phyloP scores from a whole-genome alignment of 1,139 yeast species.

The Blastobotrys aristatus region DNA sequence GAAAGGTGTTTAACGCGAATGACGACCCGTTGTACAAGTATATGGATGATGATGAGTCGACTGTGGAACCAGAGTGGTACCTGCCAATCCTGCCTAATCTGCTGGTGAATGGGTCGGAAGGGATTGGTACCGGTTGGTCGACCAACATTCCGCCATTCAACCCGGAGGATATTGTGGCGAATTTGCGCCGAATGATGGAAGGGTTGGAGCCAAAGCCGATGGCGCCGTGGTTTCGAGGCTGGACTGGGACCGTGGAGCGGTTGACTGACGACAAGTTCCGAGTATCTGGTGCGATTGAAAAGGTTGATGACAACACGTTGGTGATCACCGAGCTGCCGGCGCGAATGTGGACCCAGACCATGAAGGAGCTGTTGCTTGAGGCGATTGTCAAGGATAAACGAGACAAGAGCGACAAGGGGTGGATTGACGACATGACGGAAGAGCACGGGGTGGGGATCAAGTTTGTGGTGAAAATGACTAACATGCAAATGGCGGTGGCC shows the following conservation, averaged over 20 bases:
- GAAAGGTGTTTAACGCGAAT: slow-evolving; percentile 67
- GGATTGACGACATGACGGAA: slow-evolving; percentile 95
- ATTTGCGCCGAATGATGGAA: slow-evolving; percentile 66
- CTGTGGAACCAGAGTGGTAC: slow-evolving; percentile 96
- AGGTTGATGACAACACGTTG: slow-evolving; percentile 69
- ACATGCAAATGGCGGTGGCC: slow-evolving; percentile 81
- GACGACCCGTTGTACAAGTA: slow-evolving; percentile 78
- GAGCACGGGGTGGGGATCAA: slow-evolving; percentile 81
- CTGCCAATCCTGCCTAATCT: slow-evolving; percentile 90
- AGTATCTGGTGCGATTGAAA: slow-evolving; percentile 75
- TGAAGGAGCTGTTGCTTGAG: slow-evolving; percentile 75
- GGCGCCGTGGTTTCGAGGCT: slow-evolving; percentile 94
- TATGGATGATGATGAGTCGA: slow-evolving; percentile 86
- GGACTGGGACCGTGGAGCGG: slow-evolving; percentile 79
- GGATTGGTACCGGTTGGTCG: slow-evolving; percentile 99
- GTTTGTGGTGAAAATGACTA: slow-evolving; percentile 68
- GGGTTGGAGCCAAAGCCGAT: slow-evolving; percentile 68
- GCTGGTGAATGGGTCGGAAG: slow-evolving; percentile 93
- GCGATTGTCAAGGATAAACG: slow-evolving; percentile 44
- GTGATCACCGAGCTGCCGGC: slow-evolving; percentile 94
- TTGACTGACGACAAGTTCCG: slow-evolving; percentile 58
- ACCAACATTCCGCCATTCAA: slow-evolving; percentile 88
- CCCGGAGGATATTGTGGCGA: slow-evolving; percentile 75
- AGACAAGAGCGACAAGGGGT: slow-evolving; percentile 45
- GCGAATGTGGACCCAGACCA: slow-evolving; percentile 84